Conservation (phyloP, 2,329 filamentous ascomycete genomes). For the Beauveria australis region DNA sequence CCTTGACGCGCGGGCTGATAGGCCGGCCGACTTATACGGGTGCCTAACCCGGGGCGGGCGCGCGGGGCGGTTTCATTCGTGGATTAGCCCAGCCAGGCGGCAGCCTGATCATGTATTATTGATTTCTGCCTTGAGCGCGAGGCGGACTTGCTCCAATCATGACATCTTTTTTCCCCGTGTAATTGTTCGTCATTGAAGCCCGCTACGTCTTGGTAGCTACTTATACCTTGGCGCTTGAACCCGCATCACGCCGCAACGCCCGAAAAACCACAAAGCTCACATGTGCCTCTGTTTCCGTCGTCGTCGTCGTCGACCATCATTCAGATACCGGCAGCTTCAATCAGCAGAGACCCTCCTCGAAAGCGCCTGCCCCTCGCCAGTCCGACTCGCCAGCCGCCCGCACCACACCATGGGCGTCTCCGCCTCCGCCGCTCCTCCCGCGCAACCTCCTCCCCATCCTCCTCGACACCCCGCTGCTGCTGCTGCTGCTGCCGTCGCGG, state of each 20-base stretch:
- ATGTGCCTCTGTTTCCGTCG: constrained; percentile 7
- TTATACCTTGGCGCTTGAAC: neutral
- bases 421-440: neutral
- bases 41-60: neutral
- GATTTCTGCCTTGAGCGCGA: neutral
- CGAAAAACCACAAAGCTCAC: neutral
- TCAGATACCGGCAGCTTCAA: neutral
- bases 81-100: neutral
- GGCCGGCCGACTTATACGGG: constrained; percentile 1
- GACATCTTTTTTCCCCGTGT: neutral
- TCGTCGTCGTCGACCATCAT: neutral
- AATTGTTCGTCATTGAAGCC: neutral
- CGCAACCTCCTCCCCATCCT: neutral
- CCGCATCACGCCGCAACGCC: no score
- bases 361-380: neutral
- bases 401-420: constrained; percentile 1
- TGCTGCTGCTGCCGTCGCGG: neutral
- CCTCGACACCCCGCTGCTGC: neutral
- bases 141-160: neutral
- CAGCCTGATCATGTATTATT: neutral
- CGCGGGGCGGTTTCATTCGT: neutral
- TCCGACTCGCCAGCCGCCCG: neutral
- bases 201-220: neutral
- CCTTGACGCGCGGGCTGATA: neutral
- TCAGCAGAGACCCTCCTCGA: neutral